Evolutionary conservation across 441 rosid genomes (phyloP), one percentile per base, ranked within the genome.

Genomic region (Geranium incanum): DNA sequence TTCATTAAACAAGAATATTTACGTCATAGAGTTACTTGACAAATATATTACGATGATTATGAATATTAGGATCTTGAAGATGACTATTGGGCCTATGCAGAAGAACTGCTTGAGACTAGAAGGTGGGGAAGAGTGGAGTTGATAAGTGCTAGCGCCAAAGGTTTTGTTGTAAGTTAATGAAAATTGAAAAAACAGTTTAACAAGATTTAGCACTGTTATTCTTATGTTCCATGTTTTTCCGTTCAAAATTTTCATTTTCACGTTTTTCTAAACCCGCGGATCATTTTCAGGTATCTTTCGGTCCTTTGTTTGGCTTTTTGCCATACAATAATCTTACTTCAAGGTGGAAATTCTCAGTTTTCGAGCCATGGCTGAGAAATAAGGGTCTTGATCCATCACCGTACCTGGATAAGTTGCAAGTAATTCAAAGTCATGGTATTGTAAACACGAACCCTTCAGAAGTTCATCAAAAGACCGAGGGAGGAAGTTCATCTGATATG

Each of bases 331-430:
- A 89, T 80, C 97, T 94, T 48, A 82, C 83, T 70, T 81, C 91
- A 76, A 94, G 77, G 75, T 86, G 88, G 91, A 92, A 90, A 76
- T 94, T 90, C 81, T 79, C 88, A 60, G 97, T 95, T 39, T 90
- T 94, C 76, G 97, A 94, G 77, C 82, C 97, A 77, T 94, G 99
- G 99, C 73, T 92, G 86, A 82, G 88, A 74, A 86, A 78, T 81
- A 92, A 89, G 72, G 99, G 97, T 68, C 79, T 94, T 68, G 95
- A 91, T 70, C 99, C 95, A 77, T 85, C 91, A 21, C 55, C 70
- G 68, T 89, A 88, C 79, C 83, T 78, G 82, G 88, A 89, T 80
- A 84, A 80, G 74, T 80, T 87, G 74, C 90, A 91, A 71, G 85
- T 90, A 66, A 82, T 86, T 68, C 86, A 89, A 79, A 86, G 83